A percentile compares a stretch with the other conserved stretches of the same genome.
Evolutionary conservation across 805 yeast species (phyloP).

Genomic region (Dipodascus geniculatus): DNA sequence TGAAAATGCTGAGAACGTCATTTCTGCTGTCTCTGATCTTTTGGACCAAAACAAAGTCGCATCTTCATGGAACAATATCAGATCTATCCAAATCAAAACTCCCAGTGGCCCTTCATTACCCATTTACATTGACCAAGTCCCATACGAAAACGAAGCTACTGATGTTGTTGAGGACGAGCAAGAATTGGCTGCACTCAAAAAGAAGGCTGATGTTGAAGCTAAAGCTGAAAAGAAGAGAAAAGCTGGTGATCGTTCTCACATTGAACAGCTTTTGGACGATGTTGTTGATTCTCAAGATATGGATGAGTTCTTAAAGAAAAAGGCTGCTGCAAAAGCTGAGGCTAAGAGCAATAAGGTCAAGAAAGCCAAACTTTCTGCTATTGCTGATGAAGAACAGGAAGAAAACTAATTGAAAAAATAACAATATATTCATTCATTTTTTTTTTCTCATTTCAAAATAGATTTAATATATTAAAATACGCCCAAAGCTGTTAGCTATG

Average conservation of each 20-base stretch:
- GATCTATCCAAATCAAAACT: constrained; percentile 51
- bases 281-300: constrained; percentile 67
- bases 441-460: no score
- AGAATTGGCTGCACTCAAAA: constrained; percentile 20
- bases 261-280: constrained; percentile 44
- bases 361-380: constrained; percentile 6
- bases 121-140: constrained; percentile 52
- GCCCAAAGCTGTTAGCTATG: constrained; percentile 15
- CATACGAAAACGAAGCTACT: constrained; percentile 38
- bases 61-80: constrained; percentile 22
- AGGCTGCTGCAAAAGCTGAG: constrained; percentile 15
- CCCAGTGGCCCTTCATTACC: constrained; percentile 75
- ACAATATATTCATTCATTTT: no score
- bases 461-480: no score
- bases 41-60: constrained; percentile 12
- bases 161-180: constrained; percentile 29
- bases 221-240: constrained; percentile 53
- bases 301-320: constrained; percentile 47
- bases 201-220: constrained; percentile 19
- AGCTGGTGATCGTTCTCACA: constrained; percentile 27
- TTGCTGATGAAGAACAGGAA: background rate
- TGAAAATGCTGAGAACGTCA: constrained; percentile 49
- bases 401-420: background rate
- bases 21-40: constrained; percentile 41
- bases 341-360: constrained; percentile 23